These are phyloP conservation scores for Cardamine chenopodiifolia DNA, from an alignment of 345 rosid genomes.

Conservation along the genomic window DNA sequence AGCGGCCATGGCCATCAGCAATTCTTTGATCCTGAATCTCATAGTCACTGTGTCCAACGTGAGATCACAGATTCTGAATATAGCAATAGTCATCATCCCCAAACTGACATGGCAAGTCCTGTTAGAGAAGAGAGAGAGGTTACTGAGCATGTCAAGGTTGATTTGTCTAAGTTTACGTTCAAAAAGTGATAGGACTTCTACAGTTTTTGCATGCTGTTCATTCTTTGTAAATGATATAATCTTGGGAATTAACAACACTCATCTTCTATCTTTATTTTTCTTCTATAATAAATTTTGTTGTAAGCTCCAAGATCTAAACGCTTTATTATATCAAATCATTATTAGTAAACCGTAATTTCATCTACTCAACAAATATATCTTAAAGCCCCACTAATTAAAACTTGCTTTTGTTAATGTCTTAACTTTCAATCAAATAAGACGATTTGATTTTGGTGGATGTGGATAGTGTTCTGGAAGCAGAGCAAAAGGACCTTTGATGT, in stretches of 20 bases:
- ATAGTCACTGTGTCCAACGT: slow-evolving; percentile 22
- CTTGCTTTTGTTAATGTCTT: background rate
- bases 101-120: slow-evolving; percentile 23
- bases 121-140: slow-evolving; percentile 34
- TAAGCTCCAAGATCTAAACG: background rate
- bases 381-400: too few relatives aligned
- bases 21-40: slow-evolving; percentile 48
- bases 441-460: too few relatives aligned
- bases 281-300: background rate
- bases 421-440: too few relatives aligned
- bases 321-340: background rate
- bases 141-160: slow-evolving; percentile 40
- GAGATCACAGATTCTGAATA: slow-evolving; percentile 37
- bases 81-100: slow-evolving; percentile 31
- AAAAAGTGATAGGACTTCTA: slow-evolving; percentile 25
- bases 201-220: background rate
- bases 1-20: slow-evolving; percentile 46
- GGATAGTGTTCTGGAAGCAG: too few relatives aligned
- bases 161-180: slow-evolving; percentile 47
- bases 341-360: background rate
- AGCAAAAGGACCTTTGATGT: too few relatives aligned
- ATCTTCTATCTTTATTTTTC: too few relatives aligned
- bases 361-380: too few relatives aligned
- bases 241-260: slow-evolving; percentile 3
- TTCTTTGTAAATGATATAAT: slow-evolving; percentile 34